Conservation (phyloP, 495 filamentous ascomycete genomes). For the Aspergillus carlsbadensis region DNA sequence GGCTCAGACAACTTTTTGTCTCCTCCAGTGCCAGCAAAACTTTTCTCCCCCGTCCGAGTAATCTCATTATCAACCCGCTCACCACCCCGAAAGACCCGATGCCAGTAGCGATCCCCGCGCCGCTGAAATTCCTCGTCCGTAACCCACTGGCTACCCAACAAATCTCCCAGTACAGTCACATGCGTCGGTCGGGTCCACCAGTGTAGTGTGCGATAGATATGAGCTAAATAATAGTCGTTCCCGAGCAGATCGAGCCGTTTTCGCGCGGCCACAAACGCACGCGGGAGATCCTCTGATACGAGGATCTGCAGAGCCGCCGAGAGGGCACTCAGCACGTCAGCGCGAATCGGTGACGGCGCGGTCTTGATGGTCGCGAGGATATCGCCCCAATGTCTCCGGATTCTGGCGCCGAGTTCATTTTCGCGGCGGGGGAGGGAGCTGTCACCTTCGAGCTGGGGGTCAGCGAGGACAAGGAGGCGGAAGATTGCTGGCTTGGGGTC, state of each 20-base stretch:
- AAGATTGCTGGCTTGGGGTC: slow-evolving; percentile 56
- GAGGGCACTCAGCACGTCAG: slow-evolving; percentile 36
- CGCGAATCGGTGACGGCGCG: slow-evolving; percentile 19
- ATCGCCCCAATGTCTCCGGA: slow-evolving; percentile 9
- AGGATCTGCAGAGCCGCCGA: slow-evolving; percentile 50
- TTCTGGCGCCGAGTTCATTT: slow-evolving; percentile 40
- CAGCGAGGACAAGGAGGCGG: slow-evolving; percentile 83
- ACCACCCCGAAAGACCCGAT: slow-evolving; percentile 70
- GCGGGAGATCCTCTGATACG: slow-evolving; percentile 62
- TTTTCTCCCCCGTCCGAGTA: slow-evolving; percentile 28
- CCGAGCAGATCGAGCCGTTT: slow-evolving; percentile 87
- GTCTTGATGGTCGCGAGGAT: not conserved
- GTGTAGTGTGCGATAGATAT: slow-evolving; percentile 82
- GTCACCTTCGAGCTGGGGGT: slow-evolving; percentile 95
- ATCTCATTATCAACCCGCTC: slow-evolving; percentile 65
- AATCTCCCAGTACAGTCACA: slow-evolving; percentile 83
- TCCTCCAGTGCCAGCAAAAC: slow-evolving; percentile 25
- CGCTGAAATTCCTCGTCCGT: slow-evolving; percentile 75
- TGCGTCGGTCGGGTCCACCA: slow-evolving; percentile 86
- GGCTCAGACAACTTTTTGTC: slow-evolving; percentile 23
- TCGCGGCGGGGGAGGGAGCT: slow-evolving; percentile 68
- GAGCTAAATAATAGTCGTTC: slow-evolving; percentile 92
- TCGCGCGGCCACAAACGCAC: slow-evolving; percentile 57
- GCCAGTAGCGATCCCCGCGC: slow-evolving; percentile 76
- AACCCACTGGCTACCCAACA: slow-evolving; percentile 97